Evolutionary conservation across 169 alveolate genomes (phyloP).

Genomic region (Eimeria sp.): DNA sequence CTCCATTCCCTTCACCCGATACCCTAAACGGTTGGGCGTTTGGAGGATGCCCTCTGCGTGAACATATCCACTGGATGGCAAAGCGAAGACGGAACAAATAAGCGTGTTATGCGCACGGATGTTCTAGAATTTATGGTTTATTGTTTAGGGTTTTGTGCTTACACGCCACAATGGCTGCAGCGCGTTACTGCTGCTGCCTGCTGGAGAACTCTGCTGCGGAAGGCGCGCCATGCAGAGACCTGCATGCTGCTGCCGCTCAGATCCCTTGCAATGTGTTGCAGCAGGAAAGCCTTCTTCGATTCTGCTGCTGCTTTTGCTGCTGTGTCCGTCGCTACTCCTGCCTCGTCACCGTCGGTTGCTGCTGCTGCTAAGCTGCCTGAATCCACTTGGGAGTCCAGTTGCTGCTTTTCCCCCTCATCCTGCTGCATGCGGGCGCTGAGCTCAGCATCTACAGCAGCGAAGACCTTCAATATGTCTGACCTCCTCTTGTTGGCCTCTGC

Average conservation of each 20-base stretch:
- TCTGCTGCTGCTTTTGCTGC: neutral
- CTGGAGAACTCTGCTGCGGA: neutral
- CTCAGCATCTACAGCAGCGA: constrained; percentile 47
- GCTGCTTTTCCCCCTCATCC: constrained; percentile 18
- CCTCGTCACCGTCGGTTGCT: neutral
- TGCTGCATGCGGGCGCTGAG: neutral
- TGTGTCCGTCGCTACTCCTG: neutral
- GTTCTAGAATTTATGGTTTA: constrained; percentile 39
- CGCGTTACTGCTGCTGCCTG: constrained; percentile 34
- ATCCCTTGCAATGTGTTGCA: constrained; percentile 43
- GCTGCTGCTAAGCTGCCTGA: constrained; percentile 5
- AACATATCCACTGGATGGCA: neutral
- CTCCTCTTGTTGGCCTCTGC: neutral
- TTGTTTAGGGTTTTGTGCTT: neutral
- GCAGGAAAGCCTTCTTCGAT: neutral
- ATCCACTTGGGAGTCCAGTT: neutral
- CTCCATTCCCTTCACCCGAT: neutral
- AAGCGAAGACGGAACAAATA: no score
- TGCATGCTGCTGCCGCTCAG: constrained; percentile 50
- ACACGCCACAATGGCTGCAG: constrained; percentile 18
- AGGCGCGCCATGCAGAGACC: constrained; percentile 75
- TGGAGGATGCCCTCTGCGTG: neutral
- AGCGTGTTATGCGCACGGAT: no score
- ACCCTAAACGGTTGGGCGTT: neutral
- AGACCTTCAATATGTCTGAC: neutral